These are phyloP conservation scores for Xylaria grammica DNA, from an alignment of 495 filamentous ascomycete species.

Conservation along the genomic window DNA sequence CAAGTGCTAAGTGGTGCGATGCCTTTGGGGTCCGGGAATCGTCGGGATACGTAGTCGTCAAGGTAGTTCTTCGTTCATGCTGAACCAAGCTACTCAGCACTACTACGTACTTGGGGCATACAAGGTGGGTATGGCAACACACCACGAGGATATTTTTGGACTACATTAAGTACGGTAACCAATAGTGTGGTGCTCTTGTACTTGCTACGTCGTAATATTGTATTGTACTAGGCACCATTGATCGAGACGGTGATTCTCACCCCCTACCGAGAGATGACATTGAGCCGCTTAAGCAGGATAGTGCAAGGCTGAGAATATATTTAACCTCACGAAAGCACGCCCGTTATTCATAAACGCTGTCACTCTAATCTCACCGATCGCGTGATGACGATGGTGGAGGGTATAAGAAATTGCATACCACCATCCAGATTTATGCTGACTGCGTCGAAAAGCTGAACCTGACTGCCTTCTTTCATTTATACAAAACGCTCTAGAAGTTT, in stretches of 20 bases:
- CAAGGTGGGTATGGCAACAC: neutral
- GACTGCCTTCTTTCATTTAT: conserved; percentile 3
- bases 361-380: neutral
- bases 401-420: conserved; percentile 4
- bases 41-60: too few relatives aligned
- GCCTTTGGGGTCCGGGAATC: too few relatives aligned
- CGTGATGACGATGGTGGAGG: conserved; percentile 10
- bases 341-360: too few relatives aligned
- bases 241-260: too few relatives aligned
- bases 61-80: too few relatives aligned
- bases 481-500: neutral
- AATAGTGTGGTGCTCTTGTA: neutral
- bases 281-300: too few relatives aligned
- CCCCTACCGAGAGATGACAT: too few relatives aligned
- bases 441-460: conserved; percentile 4
- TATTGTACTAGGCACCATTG: too few relatives aligned
- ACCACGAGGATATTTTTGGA: conserved; percentile 20
- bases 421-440: conserved; percentile 7
- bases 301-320: neutral
- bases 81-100: too few relatives aligned
- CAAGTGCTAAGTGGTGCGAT: too few relatives aligned
- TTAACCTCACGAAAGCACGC: neutral
- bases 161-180: neutral
- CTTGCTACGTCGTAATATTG: too few relatives aligned
- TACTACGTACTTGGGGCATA: too few relatives aligned